Evolutionary conservation across 345 rosid species (phyloP), one percentile per base, ranked within the genome.

Genomic region (Eucalyptus cladocalyx): DNA sequence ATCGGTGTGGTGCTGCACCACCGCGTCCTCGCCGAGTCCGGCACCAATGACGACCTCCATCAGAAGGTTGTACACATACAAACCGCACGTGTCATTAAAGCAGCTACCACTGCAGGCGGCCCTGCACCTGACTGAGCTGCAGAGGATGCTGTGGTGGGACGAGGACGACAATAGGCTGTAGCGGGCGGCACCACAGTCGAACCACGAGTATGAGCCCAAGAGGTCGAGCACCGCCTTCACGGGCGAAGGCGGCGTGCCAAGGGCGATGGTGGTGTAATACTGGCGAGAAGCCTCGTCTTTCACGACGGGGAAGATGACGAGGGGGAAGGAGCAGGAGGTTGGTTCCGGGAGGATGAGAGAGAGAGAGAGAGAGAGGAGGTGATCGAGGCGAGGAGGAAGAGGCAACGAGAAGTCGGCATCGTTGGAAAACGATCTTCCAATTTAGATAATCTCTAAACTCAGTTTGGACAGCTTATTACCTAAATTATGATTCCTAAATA

Each of bases 241-340:
- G 45, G 88, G 40, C 12, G 87, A 58, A 5, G 45, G 60, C 43
- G 93, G 85, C 42, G 93, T 83, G 5, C 94, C 67, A 40, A 91
- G 92, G 37, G 90, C 50, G 56, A 94, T 37, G 28, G 90, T 87
- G 89, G 96, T 91, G 88, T 89, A 89, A 87, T 92, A 91, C 86
- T 93, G 96, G 34, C 88, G 92, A 47, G 93, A 91, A 43, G 91
- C 15, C 9, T 89, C 87, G 89, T 94, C 93, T 87, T 93, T 93
- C 11, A 87, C 50, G 67, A 95, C 88, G 2, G 96, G 96, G 88
- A 94, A 69, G 58, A 87, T 72, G 13, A 37, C 40, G 8, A 91
- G 34, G 86, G 87, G 32, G 45, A 89, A 88, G 87, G 92, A 88
- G 65, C 45, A 19, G 32, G 88, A 54, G 8, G 24, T 34, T 4